Evolutionary conservation across 177 flowering plant species (phyloP).

Genomic region (Telopea speciosissima): DNA sequence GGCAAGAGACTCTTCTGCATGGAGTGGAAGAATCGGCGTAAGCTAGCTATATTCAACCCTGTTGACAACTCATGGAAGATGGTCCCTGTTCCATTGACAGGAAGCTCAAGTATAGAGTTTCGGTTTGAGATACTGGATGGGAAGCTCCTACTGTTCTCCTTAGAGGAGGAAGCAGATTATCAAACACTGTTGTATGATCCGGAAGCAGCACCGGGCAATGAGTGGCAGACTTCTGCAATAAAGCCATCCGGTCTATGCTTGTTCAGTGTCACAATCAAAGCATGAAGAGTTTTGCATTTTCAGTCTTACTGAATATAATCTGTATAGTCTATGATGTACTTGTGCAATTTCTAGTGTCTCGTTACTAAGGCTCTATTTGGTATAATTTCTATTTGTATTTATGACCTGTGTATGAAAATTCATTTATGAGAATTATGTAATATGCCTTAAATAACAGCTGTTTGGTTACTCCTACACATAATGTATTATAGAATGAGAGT

Average conservation of each 20-base stretch:
- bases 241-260: slow-evolving; percentile 79
- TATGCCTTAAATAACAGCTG: too few species aligned
- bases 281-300: slow-evolving; percentile 26
- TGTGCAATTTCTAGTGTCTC: not conserved
- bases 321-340: not conserved
- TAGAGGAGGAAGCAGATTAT: slow-evolving; percentile 48
- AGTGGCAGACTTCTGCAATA: slow-evolving; percentile 74
- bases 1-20: slow-evolving; percentile 78
- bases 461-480: too few species aligned
- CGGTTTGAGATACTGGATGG: slow-evolving; percentile 67
- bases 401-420: too few species aligned
- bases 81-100: slow-evolving; percentile 69
- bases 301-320: not conserved
- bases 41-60: slow-evolving; percentile 54
- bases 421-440: too few species aligned
- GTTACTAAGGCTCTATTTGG: too few species aligned
- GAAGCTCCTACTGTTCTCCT: slow-evolving; percentile 72
- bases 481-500: too few species aligned
- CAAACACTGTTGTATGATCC: slow-evolving; percentile 74
- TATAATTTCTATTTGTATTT: too few species aligned
- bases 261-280: slow-evolving; percentile 73
- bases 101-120: slow-evolving; percentile 65
- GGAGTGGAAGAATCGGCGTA: slow-evolving; percentile 95
- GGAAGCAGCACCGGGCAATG: slow-evolving; percentile 57
- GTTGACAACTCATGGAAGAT: slow-evolving; percentile 69